Base-by-base conservation (phyloP, 345 rosid genomes). In the Citrus glauca region DNA sequence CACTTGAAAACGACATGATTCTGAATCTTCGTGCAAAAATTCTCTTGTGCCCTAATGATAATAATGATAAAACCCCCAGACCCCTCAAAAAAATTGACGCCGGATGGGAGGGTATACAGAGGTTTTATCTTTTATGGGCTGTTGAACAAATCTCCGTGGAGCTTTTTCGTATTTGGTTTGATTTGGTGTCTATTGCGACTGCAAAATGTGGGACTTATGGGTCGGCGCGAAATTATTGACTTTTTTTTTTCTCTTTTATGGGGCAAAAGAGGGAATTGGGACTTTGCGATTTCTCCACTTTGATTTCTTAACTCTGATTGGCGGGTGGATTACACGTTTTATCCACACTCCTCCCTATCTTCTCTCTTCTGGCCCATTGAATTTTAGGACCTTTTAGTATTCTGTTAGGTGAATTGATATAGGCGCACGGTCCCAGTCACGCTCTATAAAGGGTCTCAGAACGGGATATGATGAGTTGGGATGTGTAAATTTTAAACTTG, bases 261-360 rank as follows among this genome's bases (percentile, higher is more conserved):
- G 60, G 45, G 62, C 30, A 28, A 7, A 48, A 65, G 4, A 5
- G 63, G 50, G 33, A 19, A 5, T 48, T 48, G 62, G 1, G 37
- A 4, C 42, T 27, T 32, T 22, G 32, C 9, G 72, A 48, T 75
- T 50, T 65, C 64, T 33, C 25, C 9, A 76, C 69, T 32, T 60
- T 20, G 50, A 32, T 83, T 81, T 68, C 73, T 78, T 79, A 22
- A 73, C 42, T 90, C 81, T 90, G 87, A 92, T 92, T 92, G 94
- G 94, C 83, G 78, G 85, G 70, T 82, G 87, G 78, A 69, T 61
- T 8, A 8, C 89, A 85, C 91, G 88, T 84, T 88, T 87, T 88
- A 87, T 91, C 95, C 93, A 88, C 91, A 87, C 92, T 85, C 81
- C 33, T 55, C 69, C 59, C 78, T 28, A 63, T 63, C 67, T 35